Conservation (phyloP, 495 filamentous ascomycete species). For the Aspergillus bridgeri region DNA sequence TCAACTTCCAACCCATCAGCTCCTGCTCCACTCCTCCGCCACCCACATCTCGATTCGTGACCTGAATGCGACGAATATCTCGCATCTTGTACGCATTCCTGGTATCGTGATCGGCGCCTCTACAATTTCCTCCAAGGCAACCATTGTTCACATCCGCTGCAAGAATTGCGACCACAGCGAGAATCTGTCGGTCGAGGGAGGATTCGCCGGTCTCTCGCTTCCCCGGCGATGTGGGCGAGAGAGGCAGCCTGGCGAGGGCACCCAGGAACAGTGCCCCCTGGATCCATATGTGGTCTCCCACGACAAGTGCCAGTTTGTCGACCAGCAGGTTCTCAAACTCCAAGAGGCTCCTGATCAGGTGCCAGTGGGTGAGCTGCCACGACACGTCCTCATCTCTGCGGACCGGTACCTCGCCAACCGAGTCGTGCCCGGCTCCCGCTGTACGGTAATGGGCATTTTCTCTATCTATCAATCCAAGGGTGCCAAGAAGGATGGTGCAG, state of each 20-base stretch:
- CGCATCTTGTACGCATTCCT: slow-evolving; percentile 90
- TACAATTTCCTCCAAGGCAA: slow-evolving; percentile 94
- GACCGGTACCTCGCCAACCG: slow-evolving; percentile 95
- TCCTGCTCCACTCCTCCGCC: slow-evolving; percentile 89
- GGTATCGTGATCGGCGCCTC: slow-evolving; percentile 98
- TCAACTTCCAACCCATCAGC: slow-evolving; percentile 79
- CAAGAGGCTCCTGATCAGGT: slow-evolving; percentile 99
- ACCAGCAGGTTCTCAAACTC: slow-evolving; percentile 96
- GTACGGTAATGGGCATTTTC: slow-evolving; percentile 95
- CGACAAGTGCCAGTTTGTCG: slow-evolving; percentile 92
- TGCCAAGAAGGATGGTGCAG: slow-evolving; percentile 78
- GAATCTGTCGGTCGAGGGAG: slow-evolving; percentile 68
- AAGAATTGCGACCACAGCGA: slow-evolving; percentile 77
- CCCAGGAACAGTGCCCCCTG: slow-evolving; percentile 72
- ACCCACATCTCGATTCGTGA: slow-evolving; percentile 91
- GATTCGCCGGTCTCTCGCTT: slow-evolving; percentile 80
- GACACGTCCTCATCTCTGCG: slow-evolving; percentile 91
- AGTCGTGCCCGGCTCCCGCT: slow-evolving; percentile 92
- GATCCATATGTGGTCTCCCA: slow-evolving; percentile 96
- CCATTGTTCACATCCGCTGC: slow-evolving; percentile 81
- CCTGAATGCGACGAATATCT: slow-evolving; percentile 88
- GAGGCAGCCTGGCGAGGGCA: slow-evolving; percentile 53
- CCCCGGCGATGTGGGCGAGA: slow-evolving; percentile 71
- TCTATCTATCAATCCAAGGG: slow-evolving; percentile 94
- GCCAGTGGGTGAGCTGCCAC: slow-evolving; percentile 91